Conservation (phyloP, 139 green algal species). For the Edaphochlamys debaryana region DNA sequence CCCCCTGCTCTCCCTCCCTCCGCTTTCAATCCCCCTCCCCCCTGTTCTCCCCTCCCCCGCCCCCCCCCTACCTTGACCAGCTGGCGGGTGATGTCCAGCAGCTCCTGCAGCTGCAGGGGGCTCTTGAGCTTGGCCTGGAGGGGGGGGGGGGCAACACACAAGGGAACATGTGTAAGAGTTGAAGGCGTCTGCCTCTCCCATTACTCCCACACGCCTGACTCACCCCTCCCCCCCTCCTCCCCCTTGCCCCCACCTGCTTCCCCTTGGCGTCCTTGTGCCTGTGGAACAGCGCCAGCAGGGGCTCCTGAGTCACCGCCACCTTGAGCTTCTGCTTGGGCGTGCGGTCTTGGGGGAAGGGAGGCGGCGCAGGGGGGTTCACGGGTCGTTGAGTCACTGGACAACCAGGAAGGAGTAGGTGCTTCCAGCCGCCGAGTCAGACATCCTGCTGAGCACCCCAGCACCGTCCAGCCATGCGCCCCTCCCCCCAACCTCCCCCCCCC, state of each 20-base stretch:
- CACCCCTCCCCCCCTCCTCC: too few relatives aligned
- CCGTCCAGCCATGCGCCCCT: neutral
- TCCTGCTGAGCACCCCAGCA: neutral
- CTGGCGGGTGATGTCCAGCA: slow-evolving; percentile 87
- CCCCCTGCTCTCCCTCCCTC: too few relatives aligned
- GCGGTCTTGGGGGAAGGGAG: slow-evolving; percentile 71
- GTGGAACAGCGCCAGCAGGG: slow-evolving; percentile 88
- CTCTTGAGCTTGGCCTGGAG: slow-evolving; percentile 99
- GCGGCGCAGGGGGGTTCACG: too few relatives aligned
- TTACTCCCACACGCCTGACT: too few relatives aligned
- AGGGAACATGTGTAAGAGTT: too few relatives aligned
- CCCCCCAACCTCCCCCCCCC: neutral
- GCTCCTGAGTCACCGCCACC: slow-evolving; percentile 84
- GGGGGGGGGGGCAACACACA: too few relatives aligned
- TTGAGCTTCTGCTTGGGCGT: slow-evolving; percentile 99
- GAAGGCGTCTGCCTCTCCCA: too few relatives aligned
- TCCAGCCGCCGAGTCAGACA: neutral
- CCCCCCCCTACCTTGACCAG: slow-evolving; percentile 68
- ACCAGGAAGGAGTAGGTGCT: too few relatives aligned
- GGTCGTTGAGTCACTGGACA: too few relatives aligned
- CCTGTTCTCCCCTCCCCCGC: neutral
- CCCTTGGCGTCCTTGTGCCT: slow-evolving; percentile 91
- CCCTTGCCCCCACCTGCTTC: too few relatives aligned
- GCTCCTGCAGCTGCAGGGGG: slow-evolving; percentile 93
- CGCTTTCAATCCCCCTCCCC: too few relatives aligned